Percentiles rank a stretch among this genome's conserved stretches.
Evolutionary conservation across 768 basidiomycete genomes (phyloP).

Genomic region (Gyrodon lividus): DNA sequence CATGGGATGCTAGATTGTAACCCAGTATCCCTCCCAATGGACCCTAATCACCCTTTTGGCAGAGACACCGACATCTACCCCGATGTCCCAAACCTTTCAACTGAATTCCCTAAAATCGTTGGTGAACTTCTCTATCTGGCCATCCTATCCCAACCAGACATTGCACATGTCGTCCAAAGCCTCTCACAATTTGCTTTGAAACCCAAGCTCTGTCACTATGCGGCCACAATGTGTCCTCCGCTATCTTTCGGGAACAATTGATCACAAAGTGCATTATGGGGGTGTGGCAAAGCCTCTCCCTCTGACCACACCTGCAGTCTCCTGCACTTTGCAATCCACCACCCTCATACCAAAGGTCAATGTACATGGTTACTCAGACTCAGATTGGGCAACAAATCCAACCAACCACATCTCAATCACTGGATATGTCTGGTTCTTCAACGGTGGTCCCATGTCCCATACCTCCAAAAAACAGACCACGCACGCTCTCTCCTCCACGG

Average conservation of each 20-base stretch:
- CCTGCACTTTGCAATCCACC: no score
- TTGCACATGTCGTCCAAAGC: constrained; percentile 30
- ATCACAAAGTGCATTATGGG: background rate
- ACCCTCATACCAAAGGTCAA: no score
- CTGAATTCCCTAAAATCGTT: background rate
- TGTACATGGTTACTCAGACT: constrained; percentile 19
- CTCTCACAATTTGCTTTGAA: constrained; percentile 32
- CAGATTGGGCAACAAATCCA: constrained; percentile 23
- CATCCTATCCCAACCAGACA: constrained; percentile 35
- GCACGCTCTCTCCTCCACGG: background rate
- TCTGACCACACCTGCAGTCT: background rate
- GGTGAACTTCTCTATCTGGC: constrained; percentile 18
- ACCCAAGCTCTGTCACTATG: constrained; percentile 13
- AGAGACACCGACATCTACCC: background rate
- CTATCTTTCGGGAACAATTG: constrained; percentile 24
- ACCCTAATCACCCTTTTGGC: background rate
- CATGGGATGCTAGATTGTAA: background rate
- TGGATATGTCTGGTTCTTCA: constrained; percentile 29
- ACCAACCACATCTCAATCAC: constrained; percentile 26
- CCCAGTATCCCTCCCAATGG: background rate
- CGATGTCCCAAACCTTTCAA: background rate
- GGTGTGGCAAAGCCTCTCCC: no score
- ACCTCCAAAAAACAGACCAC: constrained; percentile 24
- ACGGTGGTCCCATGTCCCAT: constrained; percentile 32
- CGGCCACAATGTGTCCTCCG: constrained; percentile 19